A percentile compares a stretch with the other conserved stretches of the same genome.
These are phyloP conservation scores for Antrodiella citrinella DNA, from an alignment of 768 basidiomycete species.

Conservation along the genomic window DNA sequence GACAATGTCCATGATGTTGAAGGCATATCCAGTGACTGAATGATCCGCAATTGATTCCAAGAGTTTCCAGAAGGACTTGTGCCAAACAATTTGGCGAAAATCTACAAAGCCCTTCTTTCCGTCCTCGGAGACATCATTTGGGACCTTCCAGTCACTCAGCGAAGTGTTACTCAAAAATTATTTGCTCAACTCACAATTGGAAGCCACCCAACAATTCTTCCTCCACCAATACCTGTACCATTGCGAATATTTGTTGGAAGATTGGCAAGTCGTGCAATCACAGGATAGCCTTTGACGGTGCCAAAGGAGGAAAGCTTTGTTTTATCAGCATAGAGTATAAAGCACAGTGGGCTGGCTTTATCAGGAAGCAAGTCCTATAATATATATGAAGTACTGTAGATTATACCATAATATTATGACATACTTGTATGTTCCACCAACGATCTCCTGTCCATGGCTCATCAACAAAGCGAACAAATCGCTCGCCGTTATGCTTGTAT, in stretches of 20 bases:
- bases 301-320: conserved; percentile 14
- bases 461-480: conserved; percentile 7
- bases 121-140: conserved; percentile 1
- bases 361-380: too few species aligned
- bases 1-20: conserved; percentile 4
- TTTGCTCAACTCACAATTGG: conserved; percentile 15
- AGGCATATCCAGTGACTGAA: conserved; percentile 8
- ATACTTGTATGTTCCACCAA: conserved; percentile 12
- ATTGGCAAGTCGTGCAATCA: conserved; percentile 13
- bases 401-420: neutral
- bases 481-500: conserved; percentile 5
- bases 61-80: conserved; percentile 12
- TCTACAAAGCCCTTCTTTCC: conserved; percentile 11
- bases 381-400: conserved; percentile 5
- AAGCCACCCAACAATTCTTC: conserved; percentile 17
- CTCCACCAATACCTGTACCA: conserved; percentile 8
- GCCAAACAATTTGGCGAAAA: conserved; percentile 18
- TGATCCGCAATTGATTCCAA: conserved; percentile 4
- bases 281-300: conserved; percentile 12
- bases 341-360: conserved; percentile 8
- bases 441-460: conserved; percentile 12
- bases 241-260: conserved; percentile 11
- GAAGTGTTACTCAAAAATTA: neutral
- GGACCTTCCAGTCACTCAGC: conserved; percentile 2
- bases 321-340: conserved; percentile 15